These are phyloP conservation scores for Rosa chinensis DNA, from an alignment of 306 rosid species.

Conservation along the genomic window DNA sequence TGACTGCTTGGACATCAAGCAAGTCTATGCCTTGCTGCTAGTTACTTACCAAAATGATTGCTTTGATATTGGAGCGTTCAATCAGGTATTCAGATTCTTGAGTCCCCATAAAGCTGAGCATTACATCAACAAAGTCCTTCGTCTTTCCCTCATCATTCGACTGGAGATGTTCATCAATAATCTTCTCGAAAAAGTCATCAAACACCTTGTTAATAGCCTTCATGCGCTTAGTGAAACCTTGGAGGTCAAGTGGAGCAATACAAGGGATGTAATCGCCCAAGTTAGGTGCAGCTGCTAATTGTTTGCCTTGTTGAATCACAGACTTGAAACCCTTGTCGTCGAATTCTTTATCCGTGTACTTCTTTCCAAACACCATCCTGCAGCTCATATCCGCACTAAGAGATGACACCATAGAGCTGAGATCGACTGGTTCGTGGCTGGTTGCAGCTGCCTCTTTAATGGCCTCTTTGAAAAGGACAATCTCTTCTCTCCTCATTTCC, in stretches of 20 bases:
- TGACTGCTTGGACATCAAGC: background rate
- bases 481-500: background rate
- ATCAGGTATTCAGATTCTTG: slow-evolving; percentile 25
- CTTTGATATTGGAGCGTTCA: slow-evolving; percentile 28
- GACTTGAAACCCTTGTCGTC: slow-evolving; percentile 27
- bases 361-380: background rate
- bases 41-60: slow-evolving; percentile 23
- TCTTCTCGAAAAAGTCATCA: slow-evolving; percentile 29
- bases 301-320: slow-evolving; percentile 12
- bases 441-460: background rate
- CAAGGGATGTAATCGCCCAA: slow-evolving; percentile 30
- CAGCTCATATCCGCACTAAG: background rate
- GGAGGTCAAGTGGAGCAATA: slow-evolving; percentile 23
- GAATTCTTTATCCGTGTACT: slow-evolving; percentile 13
- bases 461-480: background rate
- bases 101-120: slow-evolving; percentile 22
- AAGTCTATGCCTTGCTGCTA: background rate
- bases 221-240: slow-evolving; percentile 31
- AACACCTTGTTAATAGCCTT: slow-evolving; percentile 11
- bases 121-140: slow-evolving; percentile 29
- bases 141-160: slow-evolving; percentile 1
- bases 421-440: background rate
- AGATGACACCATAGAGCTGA: background rate
- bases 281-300: slow-evolving; percentile 16
- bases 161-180: slow-evolving; percentile 25